These are phyloP conservation scores for Fraxinus ornus DNA, from an alignment of 305 asterid genomes.

Conservation along the genomic window DNA sequence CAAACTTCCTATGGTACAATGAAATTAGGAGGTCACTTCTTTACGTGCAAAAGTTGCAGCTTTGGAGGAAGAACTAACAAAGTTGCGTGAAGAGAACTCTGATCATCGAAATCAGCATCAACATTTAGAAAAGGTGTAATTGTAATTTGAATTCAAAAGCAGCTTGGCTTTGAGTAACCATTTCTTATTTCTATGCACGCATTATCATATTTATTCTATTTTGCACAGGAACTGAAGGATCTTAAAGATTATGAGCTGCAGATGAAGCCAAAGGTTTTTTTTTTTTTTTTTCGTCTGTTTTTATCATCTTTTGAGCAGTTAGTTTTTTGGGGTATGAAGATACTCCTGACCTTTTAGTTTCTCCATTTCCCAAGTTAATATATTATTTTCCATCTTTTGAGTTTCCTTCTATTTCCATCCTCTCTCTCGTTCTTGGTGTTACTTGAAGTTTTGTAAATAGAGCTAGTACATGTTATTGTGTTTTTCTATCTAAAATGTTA, in stretches of 20 bases:
- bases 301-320: neutral
- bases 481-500: neutral
- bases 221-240: conserved; percentile 80
- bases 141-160: conserved; percentile 19
- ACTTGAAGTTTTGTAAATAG: neutral
- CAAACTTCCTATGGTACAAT: conserved; percentile 9
- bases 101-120: conserved; percentile 55
- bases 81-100: conserved; percentile 53
- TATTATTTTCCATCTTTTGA: neutral
- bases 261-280: conserved; percentile 79
- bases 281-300: conserved; percentile 3
- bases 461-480: conserved; percentile 1
- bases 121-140: conserved; percentile 69
- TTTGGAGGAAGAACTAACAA: conserved; percentile 72
- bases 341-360: conserved; percentile 9
- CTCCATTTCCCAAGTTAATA: neutral
- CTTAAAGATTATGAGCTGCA: conserved; percentile 76
- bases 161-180: conserved; percentile 11
- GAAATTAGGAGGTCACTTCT: conserved; percentile 54
- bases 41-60: conserved; percentile 61
- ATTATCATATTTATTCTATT: conserved; percentile 25
- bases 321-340: conserved; percentile 1
- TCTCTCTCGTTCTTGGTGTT: neutral
- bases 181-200: conserved; percentile 16
- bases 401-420: neutral